Conservation (phyloP, 768 basidiomycete genomes). For the Megacollybia marginata region DNA sequence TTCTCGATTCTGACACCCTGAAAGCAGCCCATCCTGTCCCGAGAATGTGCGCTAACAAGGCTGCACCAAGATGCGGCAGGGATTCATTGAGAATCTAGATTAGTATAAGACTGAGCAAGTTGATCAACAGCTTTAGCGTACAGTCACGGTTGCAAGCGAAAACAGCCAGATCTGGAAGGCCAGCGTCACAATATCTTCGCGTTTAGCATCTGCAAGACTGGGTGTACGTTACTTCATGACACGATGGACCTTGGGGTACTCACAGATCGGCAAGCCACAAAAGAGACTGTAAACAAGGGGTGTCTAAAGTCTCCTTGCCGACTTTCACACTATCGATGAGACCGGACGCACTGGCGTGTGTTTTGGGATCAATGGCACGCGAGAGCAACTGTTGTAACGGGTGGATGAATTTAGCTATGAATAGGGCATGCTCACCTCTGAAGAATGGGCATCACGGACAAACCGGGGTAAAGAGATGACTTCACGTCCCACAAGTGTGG, state of each 20-base stretch:
- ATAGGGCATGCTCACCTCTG: neutral
- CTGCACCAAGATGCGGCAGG: constrained; percentile 42
- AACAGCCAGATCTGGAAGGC: constrained; percentile 43
- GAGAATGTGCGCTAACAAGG: constrained; percentile 37
- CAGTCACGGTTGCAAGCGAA: constrained; percentile 36
- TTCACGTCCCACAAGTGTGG: neutral
- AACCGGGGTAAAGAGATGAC: too few species aligned
- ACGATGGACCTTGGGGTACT: constrained; percentile 10
- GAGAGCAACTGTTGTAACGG: neutral
- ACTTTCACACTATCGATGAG: constrained; percentile 8
- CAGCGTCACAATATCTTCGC: constrained; percentile 41
- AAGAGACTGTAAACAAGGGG: constrained; percentile 33
- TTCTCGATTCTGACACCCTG: constrained; percentile 26
- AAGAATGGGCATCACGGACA: too few species aligned
- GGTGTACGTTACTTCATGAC: neutral
- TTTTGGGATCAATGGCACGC: neutral
- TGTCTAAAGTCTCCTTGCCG: constrained; percentile 3
- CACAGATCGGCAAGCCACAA: constrained; percentile 40
- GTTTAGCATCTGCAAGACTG: constrained; percentile 22
- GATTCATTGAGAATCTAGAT: constrained; percentile 42
- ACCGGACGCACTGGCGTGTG: neutral
- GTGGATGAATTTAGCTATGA: neutral
- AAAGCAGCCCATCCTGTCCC: constrained; percentile 41
- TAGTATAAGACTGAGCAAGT: neutral
- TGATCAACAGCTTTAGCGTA: constrained; percentile 15